Base-by-base conservation (phyloP, 1,284 basidiomycete genomes). In the Pisolithus thermaeus region DNA sequence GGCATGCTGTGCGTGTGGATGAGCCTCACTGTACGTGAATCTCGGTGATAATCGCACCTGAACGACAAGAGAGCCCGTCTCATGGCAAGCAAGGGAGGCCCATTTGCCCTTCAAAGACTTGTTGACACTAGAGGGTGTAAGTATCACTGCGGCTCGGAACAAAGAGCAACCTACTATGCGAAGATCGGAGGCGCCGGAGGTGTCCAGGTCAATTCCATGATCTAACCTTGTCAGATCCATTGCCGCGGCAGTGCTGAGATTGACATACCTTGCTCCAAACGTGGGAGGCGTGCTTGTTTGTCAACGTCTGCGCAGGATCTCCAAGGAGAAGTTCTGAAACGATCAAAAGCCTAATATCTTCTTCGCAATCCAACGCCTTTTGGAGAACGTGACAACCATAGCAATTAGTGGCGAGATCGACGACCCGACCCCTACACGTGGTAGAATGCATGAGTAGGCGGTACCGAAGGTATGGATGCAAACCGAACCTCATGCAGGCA, bases 341-440 rank as follows among this genome's bases (percentile, higher is more conserved):
- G 53, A 91, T 88, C 50, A 89, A 66, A 30, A 90, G 68, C 39
- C 87, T 76, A 38, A 90, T 82, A 50, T 90, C 87, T 66, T 91
- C 87, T 59, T 91, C 88, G 61, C 88, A 90, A 58, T 91, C 89
- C 35, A 91, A 77, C n/a, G 88, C 89, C 65, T 91, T 91, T 63
- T 91, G 88, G 3, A 91, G 73, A 32, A 91, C 89, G 60, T 91
- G 88, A 47, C 89, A 90, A 1, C 88, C 89, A 61, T 91, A 91
- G 61, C 89, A 90, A 58, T 91, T 90, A 16, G 83, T 90, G 2
- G 88, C 87, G 28, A 91, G 77, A 37, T 91, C 88, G 8, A 91
- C 88, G 49, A 91, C 80, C 27, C 85, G 81, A 11, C 87, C 85
- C 49, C 88, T 90, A 56, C 30, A 46, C 7, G 41, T 22, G 18